Evolutionary conservation across 345 rosid genomes (phyloP).

Genomic region (Rubroshorea leprosula): DNA sequence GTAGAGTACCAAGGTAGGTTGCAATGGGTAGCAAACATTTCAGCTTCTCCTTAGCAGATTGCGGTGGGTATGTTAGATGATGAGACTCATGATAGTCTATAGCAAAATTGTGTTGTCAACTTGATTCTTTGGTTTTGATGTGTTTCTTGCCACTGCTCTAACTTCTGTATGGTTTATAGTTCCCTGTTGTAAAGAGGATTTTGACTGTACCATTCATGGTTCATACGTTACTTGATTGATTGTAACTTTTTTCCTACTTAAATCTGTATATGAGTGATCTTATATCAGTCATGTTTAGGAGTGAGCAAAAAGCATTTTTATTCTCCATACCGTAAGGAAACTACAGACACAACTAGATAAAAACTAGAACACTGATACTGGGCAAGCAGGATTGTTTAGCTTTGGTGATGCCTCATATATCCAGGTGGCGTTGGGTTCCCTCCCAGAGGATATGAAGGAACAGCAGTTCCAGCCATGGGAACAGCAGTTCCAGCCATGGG

Average conservation of each 20-base stretch:
- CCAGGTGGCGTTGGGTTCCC: conserved; percentile 12
- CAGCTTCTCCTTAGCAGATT: no score
- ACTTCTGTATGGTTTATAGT: not conserved
- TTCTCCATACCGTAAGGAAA: conserved; percentile 1
- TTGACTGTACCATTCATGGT: not conserved
- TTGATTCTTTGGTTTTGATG: not conserved
- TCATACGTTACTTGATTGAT: not conserved
- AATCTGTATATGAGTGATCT: not conserved
- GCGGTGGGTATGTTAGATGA: conserved; percentile 53
- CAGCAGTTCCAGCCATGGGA: conserved; percentile 16
- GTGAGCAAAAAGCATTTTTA: not conserved
- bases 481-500: conserved; percentile 13
- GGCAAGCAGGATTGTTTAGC: no score
- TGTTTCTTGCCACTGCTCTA: not conserved
- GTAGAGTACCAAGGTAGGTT: conserved; percentile 49
- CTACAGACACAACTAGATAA: no score
- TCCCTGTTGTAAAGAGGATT: conserved; percentile 9
- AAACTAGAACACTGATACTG: no score
- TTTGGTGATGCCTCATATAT: conserved; percentile 10
- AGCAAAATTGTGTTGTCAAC: not conserved
- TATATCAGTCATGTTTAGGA: not conserved
- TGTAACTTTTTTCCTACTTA: no score
- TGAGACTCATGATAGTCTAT: not conserved
- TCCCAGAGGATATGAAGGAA: conserved; percentile 1
- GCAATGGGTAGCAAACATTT: conserved; percentile 47